Base-by-base conservation (phyloP, 345 rosid species). In the Citrus sinensis region DNA sequence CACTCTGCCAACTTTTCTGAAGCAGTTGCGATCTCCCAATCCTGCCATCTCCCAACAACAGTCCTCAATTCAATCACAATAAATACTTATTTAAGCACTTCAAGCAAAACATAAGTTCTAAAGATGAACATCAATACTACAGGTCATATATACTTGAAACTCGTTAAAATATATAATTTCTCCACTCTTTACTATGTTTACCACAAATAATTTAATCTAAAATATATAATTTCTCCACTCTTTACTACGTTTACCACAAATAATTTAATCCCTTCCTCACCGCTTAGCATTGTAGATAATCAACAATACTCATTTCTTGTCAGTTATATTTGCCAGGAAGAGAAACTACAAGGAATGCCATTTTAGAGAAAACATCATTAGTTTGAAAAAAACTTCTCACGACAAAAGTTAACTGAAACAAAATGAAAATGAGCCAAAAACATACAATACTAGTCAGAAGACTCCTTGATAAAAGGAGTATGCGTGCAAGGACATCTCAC, bases 1-100 rank as follows among this genome's bases (percentile, higher is more conserved):
- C 97, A 96, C 84, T 96, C 97, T 0, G 97, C 98, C 78, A 96
- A 83, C 87, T 91, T 96, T 71, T 93, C 94, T 70, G 99, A 91
- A 83, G 99, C 99, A 77, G 94, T 94, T 59, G 94, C 76, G 78
- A 92, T 89, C 88, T 94, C 98, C 91, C 88, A 80, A 49, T 91
- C 90, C 99, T 96, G 90, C 78, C 74, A 77, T 29, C 68, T 69
- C 64, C 34, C 34, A 82, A 62, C 72, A 79, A 29, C 54, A 46
- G 37, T 49, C 62, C 74, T 64, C 32, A 5, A 11, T 10, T 78
- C 63, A 73, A 74, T 22, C 6, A 64, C 34, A 22, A 56, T 30
- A 68, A 3, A n/a, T 25, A 27, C 22, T 73, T 19, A 61, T 32
- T 25, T 16, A 69, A 54, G 2, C 39, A 29, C 9, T 32, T 40